phyloP scores from a whole-genome alignment of 371 early-diverging fungal species.

The Mucor sp. region DNA sequence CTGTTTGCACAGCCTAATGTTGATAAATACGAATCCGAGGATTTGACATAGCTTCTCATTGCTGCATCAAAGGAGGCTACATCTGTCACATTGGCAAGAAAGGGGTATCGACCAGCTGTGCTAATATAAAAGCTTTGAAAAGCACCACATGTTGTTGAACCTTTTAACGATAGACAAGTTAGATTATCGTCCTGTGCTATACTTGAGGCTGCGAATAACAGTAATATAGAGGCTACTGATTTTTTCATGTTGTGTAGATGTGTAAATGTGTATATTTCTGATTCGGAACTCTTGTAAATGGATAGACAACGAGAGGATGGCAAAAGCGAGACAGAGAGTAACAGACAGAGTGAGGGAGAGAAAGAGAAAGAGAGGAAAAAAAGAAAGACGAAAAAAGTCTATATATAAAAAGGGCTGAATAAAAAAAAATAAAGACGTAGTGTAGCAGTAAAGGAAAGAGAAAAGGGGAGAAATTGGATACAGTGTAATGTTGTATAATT shows the following conservation, averaged over 20 bases:
- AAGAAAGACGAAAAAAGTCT: neutral
- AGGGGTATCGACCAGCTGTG: constrained; percentile 29
- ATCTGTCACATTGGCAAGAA: constrained; percentile 30
- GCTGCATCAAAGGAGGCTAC: constrained; percentile 40
- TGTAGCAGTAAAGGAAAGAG: constrained; percentile 5
- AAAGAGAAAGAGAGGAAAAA: neutral
- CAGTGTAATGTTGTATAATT: constrained; percentile 1
- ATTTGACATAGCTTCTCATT: constrained; percentile 26
- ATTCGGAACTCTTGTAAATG: neutral
- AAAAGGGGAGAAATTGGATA: constrained; percentile 8
- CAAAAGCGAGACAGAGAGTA: constrained; percentile 1
- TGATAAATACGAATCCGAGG: constrained; percentile 27
- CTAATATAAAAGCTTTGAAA: constrained; percentile 43
- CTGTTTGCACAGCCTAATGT: constrained; percentile 32
- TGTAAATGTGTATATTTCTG: neutral
- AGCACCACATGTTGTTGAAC: constrained; percentile 47
- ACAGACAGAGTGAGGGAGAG: neutral
- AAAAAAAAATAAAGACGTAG: neutral
- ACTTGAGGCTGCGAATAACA: constrained; percentile 2
- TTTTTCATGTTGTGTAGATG: neutral
- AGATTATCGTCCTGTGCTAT: neutral
- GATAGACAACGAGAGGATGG: neutral
- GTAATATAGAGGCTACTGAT: constrained; percentile 3
- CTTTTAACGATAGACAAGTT: constrained; percentile 33
- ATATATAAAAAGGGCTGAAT: constrained; percentile 4